Evolutionary conservation across 2,329 filamentous ascomycete species (phyloP), one percentile per base, ranked within the genome.

Genomic region (Stagonosporopsis rhizophila): DNA sequence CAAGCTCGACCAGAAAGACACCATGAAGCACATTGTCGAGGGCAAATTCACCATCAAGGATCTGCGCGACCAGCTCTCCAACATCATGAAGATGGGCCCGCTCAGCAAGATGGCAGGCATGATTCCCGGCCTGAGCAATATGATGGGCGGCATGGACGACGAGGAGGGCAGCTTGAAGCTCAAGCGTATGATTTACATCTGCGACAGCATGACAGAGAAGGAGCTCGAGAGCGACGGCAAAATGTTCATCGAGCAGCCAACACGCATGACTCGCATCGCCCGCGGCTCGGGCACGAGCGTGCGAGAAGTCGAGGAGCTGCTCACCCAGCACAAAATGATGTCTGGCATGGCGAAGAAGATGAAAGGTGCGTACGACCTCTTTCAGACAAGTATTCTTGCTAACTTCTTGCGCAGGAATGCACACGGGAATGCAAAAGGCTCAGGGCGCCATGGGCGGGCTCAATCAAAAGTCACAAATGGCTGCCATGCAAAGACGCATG

Each of bases 81-180:
- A 98, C 71, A 97, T 99, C 72, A 97, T 98, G 92, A 99, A 99
- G 81, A 98, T 99, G 95, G 95, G 95, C 0, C 95, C 95, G 0
- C 80, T 99, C 1, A 96, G 91, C 17, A 98, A 99, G 76, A 96
- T 99, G 86, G 96, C 94, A 0, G 92, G 93, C 68, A 99, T 99
- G 95, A 98, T 99, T 62, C 95, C 95, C 0, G 95, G 95, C 25
- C 89, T 99, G 77, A 89, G 89, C 65, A 90, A 90, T 71, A 89
- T 98, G 84, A 98, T 97, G 86, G 89, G 91, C 49, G 92, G 92
- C 35, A 95, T 98, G 85, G 93, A 98, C 72, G 96, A 99, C 72
- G 94, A 98, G 71, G 95, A 98, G 72, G 94, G 94, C n/a, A 87
- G 88, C 51, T 81, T 89, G 68, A 97, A 98, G 78, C 85, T 99